Conservation (phyloP, 352 stramenopile species). For the Phytopythium mirpurense region DNA sequence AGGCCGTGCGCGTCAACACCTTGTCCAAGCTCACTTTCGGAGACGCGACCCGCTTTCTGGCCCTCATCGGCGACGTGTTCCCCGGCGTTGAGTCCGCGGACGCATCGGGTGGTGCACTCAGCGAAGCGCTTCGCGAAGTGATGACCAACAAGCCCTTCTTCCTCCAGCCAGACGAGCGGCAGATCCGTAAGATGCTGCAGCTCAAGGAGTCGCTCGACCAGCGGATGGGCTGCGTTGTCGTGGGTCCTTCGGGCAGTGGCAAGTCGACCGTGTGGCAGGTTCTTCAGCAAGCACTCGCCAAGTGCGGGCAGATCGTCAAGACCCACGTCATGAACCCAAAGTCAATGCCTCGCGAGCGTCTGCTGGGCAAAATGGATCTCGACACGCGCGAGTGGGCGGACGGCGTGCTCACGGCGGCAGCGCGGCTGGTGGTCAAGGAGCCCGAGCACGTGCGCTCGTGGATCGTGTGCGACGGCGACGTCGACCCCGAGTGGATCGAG, state of each 20-base stretch:
- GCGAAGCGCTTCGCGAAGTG: slow-evolving; percentile 83
- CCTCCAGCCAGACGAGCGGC: slow-evolving; percentile 83
- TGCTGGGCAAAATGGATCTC: slow-evolving; percentile 93
- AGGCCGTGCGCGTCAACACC: slow-evolving; percentile 94
- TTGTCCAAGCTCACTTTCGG: slow-evolving; percentile 94
- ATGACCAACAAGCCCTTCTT: slow-evolving; percentile 89
- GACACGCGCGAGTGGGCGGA: slow-evolving; percentile 95
- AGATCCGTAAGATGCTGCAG: slow-evolving; percentile 95
- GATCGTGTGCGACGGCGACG: slow-evolving; percentile 95
- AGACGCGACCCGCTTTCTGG: slow-evolving; percentile 88
- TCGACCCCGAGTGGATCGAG: slow-evolving; percentile 97
- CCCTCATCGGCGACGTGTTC: slow-evolving; percentile 93
- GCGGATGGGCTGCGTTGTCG: slow-evolving; percentile 93
- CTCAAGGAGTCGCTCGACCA: slow-evolving; percentile 94
- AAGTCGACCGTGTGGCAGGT: slow-evolving; percentile 95
- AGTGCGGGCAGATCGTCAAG: slow-evolving; percentile 84
- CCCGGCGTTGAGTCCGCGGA: slow-evolving; percentile 82
- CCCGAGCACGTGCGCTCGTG: slow-evolving; percentile 85
- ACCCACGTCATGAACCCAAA: slow-evolving; percentile 97
- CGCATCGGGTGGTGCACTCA: slow-evolving; percentile 74
- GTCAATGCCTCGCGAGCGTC: slow-evolving; percentile 88
- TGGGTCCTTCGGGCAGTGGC: slow-evolving; percentile 90
- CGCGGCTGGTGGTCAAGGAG: slow-evolving; percentile 90
- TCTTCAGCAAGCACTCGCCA: slow-evolving; percentile 83
- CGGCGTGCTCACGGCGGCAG: slow-evolving; percentile 91